Evolutionary conservation across 2,329 filamentous ascomycete genomes (phyloP).

Genomic region (Madurella mycetomatis): DNA sequence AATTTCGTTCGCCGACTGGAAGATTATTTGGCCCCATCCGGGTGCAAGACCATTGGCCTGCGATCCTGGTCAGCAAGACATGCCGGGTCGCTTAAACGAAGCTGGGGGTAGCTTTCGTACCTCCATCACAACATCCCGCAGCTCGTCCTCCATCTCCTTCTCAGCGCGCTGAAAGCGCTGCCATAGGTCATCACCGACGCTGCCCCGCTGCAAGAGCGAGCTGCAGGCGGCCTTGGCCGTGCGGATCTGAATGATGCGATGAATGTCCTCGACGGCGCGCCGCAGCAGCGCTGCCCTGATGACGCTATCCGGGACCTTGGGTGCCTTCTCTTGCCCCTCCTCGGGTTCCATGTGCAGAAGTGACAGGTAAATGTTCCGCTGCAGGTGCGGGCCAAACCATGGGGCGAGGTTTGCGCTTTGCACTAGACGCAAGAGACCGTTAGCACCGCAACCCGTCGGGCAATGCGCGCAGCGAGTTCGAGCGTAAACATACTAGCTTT

Average conservation of each 20-base stretch:
- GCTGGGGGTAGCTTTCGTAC: conserved; percentile 50
- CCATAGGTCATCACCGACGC: conserved; percentile 93
- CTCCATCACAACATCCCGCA: conserved; percentile 90
- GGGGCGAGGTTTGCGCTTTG: conserved; percentile 82
- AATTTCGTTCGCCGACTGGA: conserved; percentile 97
- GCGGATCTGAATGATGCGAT: conserved; percentile 82
- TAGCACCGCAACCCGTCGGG: not conserved
- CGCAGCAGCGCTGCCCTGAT: conserved; percentile 83
- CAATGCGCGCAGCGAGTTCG: not conserved
- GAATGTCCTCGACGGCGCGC: conserved; percentile 88
- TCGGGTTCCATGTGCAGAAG: conserved; percentile 73
- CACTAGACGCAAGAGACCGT: conserved; percentile 41
- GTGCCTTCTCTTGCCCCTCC: conserved; percentile 60
- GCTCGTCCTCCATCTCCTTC: conserved; percentile 95
- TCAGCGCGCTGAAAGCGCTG: conserved; percentile 87
- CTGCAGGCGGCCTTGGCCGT: conserved; percentile 84
- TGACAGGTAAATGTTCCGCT: conserved; percentile 91
- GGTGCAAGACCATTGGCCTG: conserved; percentile 87
- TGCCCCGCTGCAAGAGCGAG: conserved; percentile 78
- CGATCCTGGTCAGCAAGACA: conserved; percentile 1
- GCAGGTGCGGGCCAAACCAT: conserved; percentile 88
- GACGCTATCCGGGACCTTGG: conserved; percentile 73
- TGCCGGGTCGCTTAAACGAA: not conserved
- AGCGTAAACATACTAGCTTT: conserved; percentile 64
- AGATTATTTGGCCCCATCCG: conserved; percentile 91